A percentile compares a stretch with the other conserved stretches of the same genome.
phyloP scores from a whole-genome alignment of 805 yeast species.

The Starmerella etchellsii region DNA sequence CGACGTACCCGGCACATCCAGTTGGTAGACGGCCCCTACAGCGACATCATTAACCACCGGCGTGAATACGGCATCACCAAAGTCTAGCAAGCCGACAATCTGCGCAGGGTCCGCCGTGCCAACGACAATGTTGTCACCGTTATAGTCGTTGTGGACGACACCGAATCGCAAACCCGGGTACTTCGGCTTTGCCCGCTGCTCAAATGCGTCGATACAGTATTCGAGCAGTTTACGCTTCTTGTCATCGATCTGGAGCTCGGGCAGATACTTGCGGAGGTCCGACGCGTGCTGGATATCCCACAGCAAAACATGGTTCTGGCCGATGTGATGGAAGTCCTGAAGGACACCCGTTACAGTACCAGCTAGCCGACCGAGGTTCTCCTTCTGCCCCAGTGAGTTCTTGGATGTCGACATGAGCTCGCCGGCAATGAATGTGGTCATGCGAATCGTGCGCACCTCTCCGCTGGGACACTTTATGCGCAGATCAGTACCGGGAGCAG shows the following conservation, averaged over 20 bases:
- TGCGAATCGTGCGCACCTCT: conserved; percentile 4
- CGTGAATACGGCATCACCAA: conserved; percentile 14
- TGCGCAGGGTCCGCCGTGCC: neutral
- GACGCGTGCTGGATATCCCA: conserved; percentile 15
- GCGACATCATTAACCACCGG: conserved; percentile 11
- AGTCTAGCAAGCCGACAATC: conserved; percentile 9
- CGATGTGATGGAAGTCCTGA: conserved; percentile 6
- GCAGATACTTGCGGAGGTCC: conserved; percentile 1
- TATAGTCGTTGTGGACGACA: conserved; percentile 14
- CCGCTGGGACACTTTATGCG: neutral
- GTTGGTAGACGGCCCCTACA: conserved; percentile 11
- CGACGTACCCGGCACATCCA: conserved; percentile 2
- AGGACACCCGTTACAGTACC: conserved; percentile 6
- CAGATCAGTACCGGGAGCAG: neutral
- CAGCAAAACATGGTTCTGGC: conserved; percentile 8
- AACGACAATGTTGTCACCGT: conserved; percentile 9
- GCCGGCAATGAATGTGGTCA: conserved; percentile 8
- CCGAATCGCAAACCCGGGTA: conserved; percentile 8
- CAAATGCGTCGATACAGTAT: conserved; percentile 1
- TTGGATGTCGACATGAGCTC: conserved; percentile 1
- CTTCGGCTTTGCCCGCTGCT: conserved; percentile 7
- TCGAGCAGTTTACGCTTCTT: neutral
- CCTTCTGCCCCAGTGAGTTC: neutral
- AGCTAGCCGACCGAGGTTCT: conserved; percentile 5
- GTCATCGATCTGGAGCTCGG: neutral